These are phyloP conservation scores for Basidioascus undulatus DNA, from an alignment of 768 basidiomycete species.

Conservation along the genomic window DNA sequence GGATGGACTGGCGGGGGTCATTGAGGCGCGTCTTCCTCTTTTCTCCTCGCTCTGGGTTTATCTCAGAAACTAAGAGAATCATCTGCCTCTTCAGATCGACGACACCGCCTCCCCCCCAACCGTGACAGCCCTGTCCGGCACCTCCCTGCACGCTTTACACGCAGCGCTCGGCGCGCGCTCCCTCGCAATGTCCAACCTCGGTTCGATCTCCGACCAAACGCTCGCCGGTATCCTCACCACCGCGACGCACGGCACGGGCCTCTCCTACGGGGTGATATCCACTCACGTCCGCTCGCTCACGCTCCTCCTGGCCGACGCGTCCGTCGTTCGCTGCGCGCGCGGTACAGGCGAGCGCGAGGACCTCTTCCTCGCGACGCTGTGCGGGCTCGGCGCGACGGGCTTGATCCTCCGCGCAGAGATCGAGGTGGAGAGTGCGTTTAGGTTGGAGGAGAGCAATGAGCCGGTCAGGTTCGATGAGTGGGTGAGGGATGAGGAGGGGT, in stretches of 20 bases:
- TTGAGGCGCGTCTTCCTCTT: slow-evolving; percentile 36
- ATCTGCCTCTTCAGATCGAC: slow-evolving; percentile 12
- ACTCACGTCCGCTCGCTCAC: slow-evolving; percentile 51
- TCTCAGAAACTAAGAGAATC: neutral
- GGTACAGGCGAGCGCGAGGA: slow-evolving; percentile 32
- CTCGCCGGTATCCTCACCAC: slow-evolving; percentile 80
- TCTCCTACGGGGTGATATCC: slow-evolving; percentile 53
- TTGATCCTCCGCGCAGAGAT: slow-evolving; percentile 56
- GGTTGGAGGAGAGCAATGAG: slow-evolving; percentile 35
- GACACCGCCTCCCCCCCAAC: slow-evolving; percentile 11
- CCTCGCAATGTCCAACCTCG: slow-evolving; percentile 75
- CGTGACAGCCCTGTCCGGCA: slow-evolving; percentile 14
- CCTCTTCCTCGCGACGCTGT: slow-evolving; percentile 69
- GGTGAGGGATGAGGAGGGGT: neutral
- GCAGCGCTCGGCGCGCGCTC: slow-evolving; percentile 33
- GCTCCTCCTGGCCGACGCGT: slow-evolving; percentile 43
- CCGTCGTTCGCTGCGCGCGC: slow-evolving; percentile 36
- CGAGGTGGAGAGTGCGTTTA: slow-evolving; percentile 57
- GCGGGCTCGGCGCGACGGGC: slow-evolving; percentile 76
- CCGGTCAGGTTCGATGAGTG: slow-evolving; percentile 10
- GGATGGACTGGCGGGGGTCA: too few species aligned
- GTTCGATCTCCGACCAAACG: slow-evolving; percentile 90
- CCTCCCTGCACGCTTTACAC: slow-evolving; percentile 47
- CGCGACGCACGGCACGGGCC: slow-evolving; percentile 81
- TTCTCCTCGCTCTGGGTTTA: neutral